phyloP scores from a whole-genome alignment of 768 basidiomycete species.

The Pholiota molesta region DNA sequence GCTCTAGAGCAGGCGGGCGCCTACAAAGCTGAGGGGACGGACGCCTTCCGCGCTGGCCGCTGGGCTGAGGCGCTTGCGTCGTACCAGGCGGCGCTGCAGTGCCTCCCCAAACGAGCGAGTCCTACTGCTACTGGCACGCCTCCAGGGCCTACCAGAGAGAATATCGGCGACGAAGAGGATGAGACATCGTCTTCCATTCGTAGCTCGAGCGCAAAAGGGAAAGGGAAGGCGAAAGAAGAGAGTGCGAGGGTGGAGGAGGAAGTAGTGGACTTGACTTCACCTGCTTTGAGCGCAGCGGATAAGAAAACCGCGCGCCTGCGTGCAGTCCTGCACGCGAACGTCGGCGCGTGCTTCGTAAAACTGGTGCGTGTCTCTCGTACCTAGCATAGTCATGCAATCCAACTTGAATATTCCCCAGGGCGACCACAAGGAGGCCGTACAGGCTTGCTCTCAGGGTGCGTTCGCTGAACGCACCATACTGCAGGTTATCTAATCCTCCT shows the following conservation, averaged over 20 bases:
- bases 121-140: slow-evolving; percentile 11
- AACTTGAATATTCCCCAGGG: slow-evolving; percentile 43
- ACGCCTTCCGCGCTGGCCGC: slow-evolving; percentile 60
- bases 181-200: neutral
- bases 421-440: slow-evolving; percentile 78
- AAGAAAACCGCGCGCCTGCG: slow-evolving; percentile 35
- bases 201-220: neutral
- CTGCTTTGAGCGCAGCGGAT: slow-evolving; percentile 23
- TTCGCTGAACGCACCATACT: neutral
- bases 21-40: slow-evolving; percentile 78
- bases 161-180: slow-evolving; percentile 18
- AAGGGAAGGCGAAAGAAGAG: slow-evolving; percentile 4
- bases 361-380: slow-evolving; percentile 50
- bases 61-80: slow-evolving; percentile 74
- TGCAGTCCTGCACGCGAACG: slow-evolving; percentile 82
- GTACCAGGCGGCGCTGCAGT: slow-evolving; percentile 71
- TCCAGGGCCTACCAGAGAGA: slow-evolving; percentile 17
- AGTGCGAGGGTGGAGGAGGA: slow-evolving; percentile 13
- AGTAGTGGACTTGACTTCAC: slow-evolving; percentile 21
- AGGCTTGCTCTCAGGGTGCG: slow-evolving; percentile 78
- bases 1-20: slow-evolving; percentile 25
- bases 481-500: neutral
- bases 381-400: neutral
- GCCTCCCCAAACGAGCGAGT: slow-evolving; percentile 53
- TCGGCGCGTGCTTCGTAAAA: slow-evolving; percentile 84